Evolutionary conservation across 2,329 filamentous ascomycete species (phyloP).

Genomic region (Ambrosiella beaveri): DNA sequence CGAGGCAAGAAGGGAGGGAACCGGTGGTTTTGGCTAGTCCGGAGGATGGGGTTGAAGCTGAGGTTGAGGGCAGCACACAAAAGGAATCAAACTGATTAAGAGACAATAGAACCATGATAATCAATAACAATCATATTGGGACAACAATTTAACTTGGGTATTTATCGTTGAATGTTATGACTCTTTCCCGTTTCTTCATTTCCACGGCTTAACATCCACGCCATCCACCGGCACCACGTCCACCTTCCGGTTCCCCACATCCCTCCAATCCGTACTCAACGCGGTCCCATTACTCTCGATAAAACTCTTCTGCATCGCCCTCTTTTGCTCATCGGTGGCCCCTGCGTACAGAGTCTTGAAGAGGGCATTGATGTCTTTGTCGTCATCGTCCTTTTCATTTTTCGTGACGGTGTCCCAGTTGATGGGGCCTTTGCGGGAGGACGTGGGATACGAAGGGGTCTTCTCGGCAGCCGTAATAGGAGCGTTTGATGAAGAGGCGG

Average conservation of each 20-base stretch:
- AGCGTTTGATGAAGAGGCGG: constrained; percentile 1
- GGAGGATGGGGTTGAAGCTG: no score
- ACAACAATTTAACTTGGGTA: not conserved
- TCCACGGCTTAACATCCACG: constrained; percentile 59
- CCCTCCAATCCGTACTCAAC: constrained; percentile 79
- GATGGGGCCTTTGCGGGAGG: constrained; percentile 65
- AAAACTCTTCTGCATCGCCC: constrained; percentile 97
- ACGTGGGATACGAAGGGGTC: constrained; percentile 61
- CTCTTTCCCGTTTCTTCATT: not conserved
- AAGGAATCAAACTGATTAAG: no score
- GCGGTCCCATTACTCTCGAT: constrained; percentile 85
- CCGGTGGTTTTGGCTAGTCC: no score
- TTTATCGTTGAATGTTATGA: not conserved
- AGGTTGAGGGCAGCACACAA: no score
- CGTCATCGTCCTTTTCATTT: constrained; percentile 36
- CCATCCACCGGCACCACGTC: constrained; percentile 60
- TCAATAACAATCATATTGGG: not conserved
- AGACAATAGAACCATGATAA: no score
- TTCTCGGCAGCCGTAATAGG: constrained; percentile 8
- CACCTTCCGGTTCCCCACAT: constrained; percentile 57
- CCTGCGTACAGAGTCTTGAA: constrained; percentile 79
- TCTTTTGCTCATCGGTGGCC: constrained; percentile 60
- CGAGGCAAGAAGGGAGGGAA: no score
- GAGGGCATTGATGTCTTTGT: constrained; percentile 51
- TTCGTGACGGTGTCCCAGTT: constrained; percentile 70